These are phyloP conservation scores for Bacterosira constricta DNA, from an alignment of 108 stramenopile species.

Conservation along the genomic window DNA sequence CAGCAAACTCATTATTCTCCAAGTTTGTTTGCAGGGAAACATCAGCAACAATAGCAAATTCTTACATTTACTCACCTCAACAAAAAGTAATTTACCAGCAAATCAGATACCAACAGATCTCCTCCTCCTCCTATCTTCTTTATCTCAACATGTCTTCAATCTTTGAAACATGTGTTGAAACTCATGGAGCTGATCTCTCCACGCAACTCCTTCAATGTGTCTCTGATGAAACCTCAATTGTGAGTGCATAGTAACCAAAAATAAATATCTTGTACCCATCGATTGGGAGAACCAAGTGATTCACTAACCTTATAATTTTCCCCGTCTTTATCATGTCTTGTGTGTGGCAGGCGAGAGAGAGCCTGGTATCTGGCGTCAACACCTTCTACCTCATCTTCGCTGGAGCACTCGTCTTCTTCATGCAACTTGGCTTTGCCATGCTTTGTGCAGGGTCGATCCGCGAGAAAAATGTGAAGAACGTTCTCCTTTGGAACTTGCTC, in stretches of 20 bases:
- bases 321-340: neutral
- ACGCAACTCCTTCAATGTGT: conserved; percentile 28
- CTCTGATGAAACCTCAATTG: conserved; percentile 14
- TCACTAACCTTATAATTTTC: neutral
- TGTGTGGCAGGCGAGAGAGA: conserved; percentile 11
- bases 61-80: too few species aligned
- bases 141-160: too few species aligned
- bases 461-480: conserved; percentile 87
- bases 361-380: conserved; percentile 56
- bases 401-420: conserved; percentile 88
- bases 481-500: conserved; percentile 89
- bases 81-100: too few species aligned
- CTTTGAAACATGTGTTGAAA: conserved; percentile 1
- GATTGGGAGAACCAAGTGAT: neutral
- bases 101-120: too few species aligned
- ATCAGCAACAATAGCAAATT: too few species aligned
- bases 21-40: too few species aligned
- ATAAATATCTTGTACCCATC: neutral
- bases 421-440: conserved; percentile 94
- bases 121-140: too few species aligned
- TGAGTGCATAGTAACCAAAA: neutral
- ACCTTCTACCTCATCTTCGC: conserved; percentile 82
- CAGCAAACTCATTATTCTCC: too few species aligned
- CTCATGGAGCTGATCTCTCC: conserved; percentile 19
- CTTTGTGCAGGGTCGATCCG: conserved; percentile 84